Conservation (phyloP, 768 basidiomycete species). For the Lentinus tigrinus region DNA sequence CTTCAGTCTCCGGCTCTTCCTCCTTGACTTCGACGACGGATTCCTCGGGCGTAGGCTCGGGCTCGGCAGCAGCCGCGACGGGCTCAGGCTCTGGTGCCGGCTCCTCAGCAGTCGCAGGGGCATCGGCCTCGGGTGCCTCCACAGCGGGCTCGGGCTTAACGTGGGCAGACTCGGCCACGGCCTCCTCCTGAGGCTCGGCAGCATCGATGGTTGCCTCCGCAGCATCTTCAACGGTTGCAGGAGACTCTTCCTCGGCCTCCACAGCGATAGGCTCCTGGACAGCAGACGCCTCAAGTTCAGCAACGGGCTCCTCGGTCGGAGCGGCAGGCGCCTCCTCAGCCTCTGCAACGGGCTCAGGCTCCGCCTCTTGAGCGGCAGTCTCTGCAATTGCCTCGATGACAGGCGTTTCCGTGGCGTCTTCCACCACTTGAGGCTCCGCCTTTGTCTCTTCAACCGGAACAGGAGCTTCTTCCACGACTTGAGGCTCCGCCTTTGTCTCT, state of each 20-base stretch:
- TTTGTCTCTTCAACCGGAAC: neutral
- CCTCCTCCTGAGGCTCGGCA: neutral
- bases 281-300: neutral
- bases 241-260: neutral
- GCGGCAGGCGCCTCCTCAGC: neutral
- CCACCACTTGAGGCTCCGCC: too few species aligned
- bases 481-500: neutral
- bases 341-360: neutral
- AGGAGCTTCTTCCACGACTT: neutral
- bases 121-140: neutral
- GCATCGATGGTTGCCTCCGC: neutral
- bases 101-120: conserved; percentile 3
- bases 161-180: neutral
- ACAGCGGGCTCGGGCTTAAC: neutral
- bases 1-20: neutral
- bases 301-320: neutral
- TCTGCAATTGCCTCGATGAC: too few species aligned
- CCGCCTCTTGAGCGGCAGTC: neutral
- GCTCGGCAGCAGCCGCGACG: neutral
- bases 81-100: neutral
- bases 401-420: too few species aligned
- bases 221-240: neutral
- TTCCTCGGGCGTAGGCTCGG: neutral
- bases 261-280: neutral
- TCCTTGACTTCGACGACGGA: too few species aligned